Evolutionary conservation across 768 basidiomycete species (phyloP).

Genomic region (Suillus subalutaceus): DNA sequence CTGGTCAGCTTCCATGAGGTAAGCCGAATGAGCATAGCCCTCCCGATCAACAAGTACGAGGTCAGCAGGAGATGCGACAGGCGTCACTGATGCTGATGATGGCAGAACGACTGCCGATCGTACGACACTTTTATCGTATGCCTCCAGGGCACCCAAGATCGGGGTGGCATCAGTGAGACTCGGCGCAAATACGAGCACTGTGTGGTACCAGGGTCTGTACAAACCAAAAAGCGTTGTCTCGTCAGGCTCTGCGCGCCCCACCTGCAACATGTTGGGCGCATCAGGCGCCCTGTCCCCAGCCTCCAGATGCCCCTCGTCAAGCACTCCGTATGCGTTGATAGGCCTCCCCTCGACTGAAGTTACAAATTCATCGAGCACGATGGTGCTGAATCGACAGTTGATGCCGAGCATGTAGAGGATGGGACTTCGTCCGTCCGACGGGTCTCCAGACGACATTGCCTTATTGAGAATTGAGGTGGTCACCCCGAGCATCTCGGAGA

Average conservation of each 20-base stretch:
- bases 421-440: not conserved
- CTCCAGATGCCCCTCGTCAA: constrained; percentile 25
- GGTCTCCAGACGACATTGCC: not conserved
- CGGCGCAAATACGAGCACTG: constrained; percentile 33
- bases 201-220: constrained; percentile 31
- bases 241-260: constrained; percentile 4
- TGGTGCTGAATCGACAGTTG: constrained; percentile 29
- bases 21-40: constrained; percentile 40
- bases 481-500: constrained; percentile 40
- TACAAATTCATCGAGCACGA: constrained; percentile 24
- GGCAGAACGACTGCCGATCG: constrained; percentile 9
- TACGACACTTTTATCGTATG: constrained; percentile 1
- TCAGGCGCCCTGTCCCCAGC: constrained; percentile 54
- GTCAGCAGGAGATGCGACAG: constrained; percentile 19
- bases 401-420: constrained; percentile 23
- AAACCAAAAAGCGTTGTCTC: constrained; percentile 29
- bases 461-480: constrained; percentile 24
- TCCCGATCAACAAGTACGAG: constrained; percentile 36
- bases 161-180: constrained; percentile 10
- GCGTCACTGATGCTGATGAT: not conserved
- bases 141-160: not conserved
- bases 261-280: constrained; percentile 34
- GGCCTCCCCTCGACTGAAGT: constrained; percentile 12
- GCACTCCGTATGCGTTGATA: constrained; percentile 9
- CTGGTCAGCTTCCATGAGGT: constrained; percentile 35